Conservation (phyloP, 78 protist species). For the Isochrysis galbana region DNA sequence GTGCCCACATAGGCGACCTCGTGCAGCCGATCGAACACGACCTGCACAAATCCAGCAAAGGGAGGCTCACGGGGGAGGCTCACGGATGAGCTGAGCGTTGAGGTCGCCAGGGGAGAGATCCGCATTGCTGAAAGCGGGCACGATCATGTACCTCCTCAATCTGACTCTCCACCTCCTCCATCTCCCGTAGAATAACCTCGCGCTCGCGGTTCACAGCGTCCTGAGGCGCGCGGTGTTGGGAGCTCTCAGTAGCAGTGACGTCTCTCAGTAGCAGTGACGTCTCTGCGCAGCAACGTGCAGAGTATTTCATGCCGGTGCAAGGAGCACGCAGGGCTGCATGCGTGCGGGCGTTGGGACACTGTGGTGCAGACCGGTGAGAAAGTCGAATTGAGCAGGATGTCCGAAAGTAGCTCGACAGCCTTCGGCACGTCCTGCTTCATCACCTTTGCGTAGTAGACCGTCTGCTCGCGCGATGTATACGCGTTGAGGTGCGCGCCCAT, state of each 20-base stretch:
- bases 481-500: conserved; percentile 97
- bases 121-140: neutral
- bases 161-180: conserved; percentile 58
- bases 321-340: no score
- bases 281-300: no score
- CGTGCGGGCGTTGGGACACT: neutral
- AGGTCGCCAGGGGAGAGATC: neutral
- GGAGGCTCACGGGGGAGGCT: neutral
- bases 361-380: conserved; percentile 18
- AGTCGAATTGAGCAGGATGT: conserved; percentile 81
- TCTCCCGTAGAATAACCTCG: conserved; percentile 82
- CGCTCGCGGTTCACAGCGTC: neutral
- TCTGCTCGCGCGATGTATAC: conserved; percentile 91
- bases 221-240: neutral
- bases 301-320: no score
- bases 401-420: conserved; percentile 83
- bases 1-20: conserved; percentile 78
- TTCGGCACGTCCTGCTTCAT: conserved; percentile 76
- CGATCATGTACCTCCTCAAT: conserved; percentile 47
- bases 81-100: neutral
- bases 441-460: conserved; percentile 79
- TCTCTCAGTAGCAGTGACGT: no score
- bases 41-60: conserved; percentile 68
- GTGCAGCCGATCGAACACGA: conserved; percentile 89
- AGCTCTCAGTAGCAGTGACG: no score